A percentile compares a stretch with the other conserved stretches of the same genome.
Evolutionary conservation across 2,329 filamentous ascomycete species (phyloP).

Genomic region (Lasiodiplodia theobromae): DNA sequence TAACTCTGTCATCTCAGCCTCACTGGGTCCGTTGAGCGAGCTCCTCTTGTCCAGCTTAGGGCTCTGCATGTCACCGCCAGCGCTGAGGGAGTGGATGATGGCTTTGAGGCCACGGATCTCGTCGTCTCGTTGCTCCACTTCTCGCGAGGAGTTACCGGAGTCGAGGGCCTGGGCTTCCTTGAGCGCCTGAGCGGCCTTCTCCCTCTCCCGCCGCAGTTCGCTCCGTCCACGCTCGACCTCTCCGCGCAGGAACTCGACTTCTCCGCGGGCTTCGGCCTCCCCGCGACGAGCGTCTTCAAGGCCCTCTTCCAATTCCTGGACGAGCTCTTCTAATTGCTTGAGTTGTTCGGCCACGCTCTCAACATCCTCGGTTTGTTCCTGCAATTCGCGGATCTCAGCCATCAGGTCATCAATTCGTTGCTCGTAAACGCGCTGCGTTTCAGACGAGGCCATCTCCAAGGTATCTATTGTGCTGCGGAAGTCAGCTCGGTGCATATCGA

Average conservation of each 20-base stretch:
- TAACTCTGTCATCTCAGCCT: conserved; percentile 60
- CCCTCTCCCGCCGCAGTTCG: conserved; percentile 85
- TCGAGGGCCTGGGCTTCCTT: conserved; percentile 59
- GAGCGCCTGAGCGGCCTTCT: conserved; percentile 73
- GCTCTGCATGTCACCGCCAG: conserved; percentile 62
- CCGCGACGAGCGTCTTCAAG: conserved; percentile 92
- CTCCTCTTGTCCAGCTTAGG: conserved; percentile 38
- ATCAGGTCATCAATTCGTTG: conserved; percentile 87
- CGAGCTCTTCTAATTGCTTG: conserved; percentile 93
- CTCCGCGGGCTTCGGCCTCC: conserved; percentile 92
- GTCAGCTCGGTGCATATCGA: conserved; percentile 92
- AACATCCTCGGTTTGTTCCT: conserved; percentile 85
- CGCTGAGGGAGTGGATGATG: conserved; percentile 93
- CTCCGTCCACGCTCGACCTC: conserved; percentile 92
- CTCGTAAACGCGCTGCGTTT: conserved; percentile 96
- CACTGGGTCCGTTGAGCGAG: conserved; percentile 41
- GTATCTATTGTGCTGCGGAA: conserved; percentile 98
- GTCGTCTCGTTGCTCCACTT: conserved; percentile 92
- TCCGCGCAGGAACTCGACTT: conserved; percentile 93
- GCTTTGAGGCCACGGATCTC: conserved; percentile 97
- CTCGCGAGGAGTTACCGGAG: conserved; percentile 62
- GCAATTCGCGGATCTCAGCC: conserved; percentile 81
- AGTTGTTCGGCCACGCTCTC: conserved; percentile 89
- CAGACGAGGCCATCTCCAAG: conserved; percentile 90
- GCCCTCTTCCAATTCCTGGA: conserved; percentile 95